Percentiles rank a stretch among this genome's conserved stretches.
Evolutionary conservation across 2,329 filamentous ascomycete species (phyloP).

Genomic region (Onygena corvina): DNA sequence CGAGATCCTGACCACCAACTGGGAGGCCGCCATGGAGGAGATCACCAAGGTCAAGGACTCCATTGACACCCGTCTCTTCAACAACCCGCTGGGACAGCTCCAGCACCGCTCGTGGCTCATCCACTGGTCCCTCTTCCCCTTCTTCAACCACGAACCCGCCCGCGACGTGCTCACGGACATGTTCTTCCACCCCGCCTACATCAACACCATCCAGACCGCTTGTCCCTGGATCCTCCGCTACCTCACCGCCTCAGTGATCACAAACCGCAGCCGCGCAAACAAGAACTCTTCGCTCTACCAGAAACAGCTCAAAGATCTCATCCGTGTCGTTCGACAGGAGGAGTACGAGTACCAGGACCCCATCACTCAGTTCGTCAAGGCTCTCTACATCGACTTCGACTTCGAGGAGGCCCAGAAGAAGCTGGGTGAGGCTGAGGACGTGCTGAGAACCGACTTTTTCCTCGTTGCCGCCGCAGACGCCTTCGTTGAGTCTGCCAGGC

Average conservation of each 20-base stretch:
- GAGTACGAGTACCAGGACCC: slow-evolving; percentile 95
- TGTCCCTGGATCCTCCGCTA: slow-evolving; percentile 96
- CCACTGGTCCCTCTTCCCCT: slow-evolving; percentile 97
- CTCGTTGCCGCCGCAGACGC: slow-evolving; percentile 68
- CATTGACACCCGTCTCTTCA: slow-evolving; percentile 92
- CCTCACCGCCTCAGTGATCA: slow-evolving; percentile 86
- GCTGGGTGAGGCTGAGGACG: slow-evolving; percentile 75
- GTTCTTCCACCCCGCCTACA: slow-evolving; percentile 93
- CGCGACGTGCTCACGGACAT: slow-evolving; percentile 87
- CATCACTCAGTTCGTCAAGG: slow-evolving; percentile 90
- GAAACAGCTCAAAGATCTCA: slow-evolving; percentile 95
- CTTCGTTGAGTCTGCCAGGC: slow-evolving; percentile 87
- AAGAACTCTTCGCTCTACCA: slow-evolving; percentile 74
- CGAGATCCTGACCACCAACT: slow-evolving; percentile 89
- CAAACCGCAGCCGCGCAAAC: slow-evolving; percentile 68
- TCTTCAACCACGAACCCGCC: slow-evolving; percentile 92
- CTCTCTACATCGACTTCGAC: slow-evolving; percentile 90
- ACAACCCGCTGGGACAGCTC: slow-evolving; percentile 88
- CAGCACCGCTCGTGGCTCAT: slow-evolving; percentile 94
- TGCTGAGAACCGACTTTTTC: slow-evolving; percentile 93
- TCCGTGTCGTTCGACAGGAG: slow-evolving; percentile 92
- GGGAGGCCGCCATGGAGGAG: slow-evolving; percentile 88
- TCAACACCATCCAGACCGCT: slow-evolving; percentile 98
- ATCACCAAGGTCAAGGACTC: slow-evolving; percentile 77
- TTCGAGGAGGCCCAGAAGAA: slow-evolving; percentile 93